phyloP scores from a whole-genome alignment of 2,329 filamentous ascomycete species.

The Phyllosticta capitalensis region DNA sequence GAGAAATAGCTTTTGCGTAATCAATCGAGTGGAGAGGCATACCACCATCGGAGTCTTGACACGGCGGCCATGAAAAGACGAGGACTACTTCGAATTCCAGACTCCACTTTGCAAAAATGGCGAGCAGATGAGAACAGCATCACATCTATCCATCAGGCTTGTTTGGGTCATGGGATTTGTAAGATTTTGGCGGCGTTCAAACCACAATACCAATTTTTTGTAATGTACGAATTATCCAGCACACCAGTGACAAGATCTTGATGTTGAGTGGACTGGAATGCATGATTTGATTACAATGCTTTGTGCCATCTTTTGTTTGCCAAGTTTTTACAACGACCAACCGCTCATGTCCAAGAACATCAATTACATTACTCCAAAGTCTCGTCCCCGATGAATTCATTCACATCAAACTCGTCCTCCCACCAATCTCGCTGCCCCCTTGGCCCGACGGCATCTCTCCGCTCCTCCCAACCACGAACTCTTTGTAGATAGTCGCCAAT shows the following conservation, averaged over 20 bases:
- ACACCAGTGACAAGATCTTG: neutral
- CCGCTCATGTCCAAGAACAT: neutral
- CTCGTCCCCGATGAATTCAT: neutral
- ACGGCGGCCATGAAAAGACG: neutral
- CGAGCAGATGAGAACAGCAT: neutral
- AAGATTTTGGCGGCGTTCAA: neutral
- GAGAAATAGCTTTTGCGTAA: neutral
- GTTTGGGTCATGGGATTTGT: neutral
- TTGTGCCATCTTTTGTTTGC: neutral
- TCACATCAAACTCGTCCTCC: conserved; percentile 85
- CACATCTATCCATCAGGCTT: neutral
- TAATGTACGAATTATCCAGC: neutral
- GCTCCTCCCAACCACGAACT: conserved; percentile 87
- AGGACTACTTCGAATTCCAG: neutral
- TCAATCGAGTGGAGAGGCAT: neutral
- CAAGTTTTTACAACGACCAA: neutral
- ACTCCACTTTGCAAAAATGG: neutral
- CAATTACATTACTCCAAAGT: neutral
- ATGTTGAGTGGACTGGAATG: neutral
- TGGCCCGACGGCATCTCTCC: conserved; percentile 94
- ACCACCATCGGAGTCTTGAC: neutral
- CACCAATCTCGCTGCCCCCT: conserved; percentile 83
- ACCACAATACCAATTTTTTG: neutral
- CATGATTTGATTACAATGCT: neutral
- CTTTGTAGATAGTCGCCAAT: conserved; percentile 72